phyloP scores from a whole-genome alignment of 140 eudicot genomes.

The Flaveria floridana region DNA sequence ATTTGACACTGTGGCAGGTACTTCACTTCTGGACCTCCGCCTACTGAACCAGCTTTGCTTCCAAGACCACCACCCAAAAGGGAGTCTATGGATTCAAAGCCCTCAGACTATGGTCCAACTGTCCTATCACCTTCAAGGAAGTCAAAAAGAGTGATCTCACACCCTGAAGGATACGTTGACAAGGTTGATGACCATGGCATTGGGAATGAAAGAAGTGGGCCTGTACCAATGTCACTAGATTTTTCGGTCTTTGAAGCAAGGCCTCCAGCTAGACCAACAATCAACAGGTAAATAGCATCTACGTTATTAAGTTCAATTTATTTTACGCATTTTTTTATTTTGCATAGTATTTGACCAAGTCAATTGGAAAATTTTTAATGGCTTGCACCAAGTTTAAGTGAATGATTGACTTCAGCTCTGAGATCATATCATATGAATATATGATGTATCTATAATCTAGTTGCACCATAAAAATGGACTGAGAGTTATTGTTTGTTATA shows the following conservation, averaged over 20 bases:
- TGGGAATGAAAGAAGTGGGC: slow-evolving; percentile 69
- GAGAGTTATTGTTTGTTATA: slow-evolving; percentile 2
- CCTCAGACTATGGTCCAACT: slow-evolving; percentile 53
- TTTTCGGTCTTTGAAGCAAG: slow-evolving; percentile 69
- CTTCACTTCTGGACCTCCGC: slow-evolving; percentile 78
- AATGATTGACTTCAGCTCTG: background rate
- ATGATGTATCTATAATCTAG: background rate
- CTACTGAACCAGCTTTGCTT: slow-evolving; percentile 83
- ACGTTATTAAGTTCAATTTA: background rate
- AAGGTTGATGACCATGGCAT: slow-evolving; percentile 59
- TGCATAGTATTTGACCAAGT: background rate
- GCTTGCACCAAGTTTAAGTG: background rate
- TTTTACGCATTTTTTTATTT: background rate
- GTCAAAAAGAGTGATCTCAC: slow-evolving; percentile 74
- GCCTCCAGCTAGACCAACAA: slow-evolving; percentile 90
- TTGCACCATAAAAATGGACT: background rate
- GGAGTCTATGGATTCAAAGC: slow-evolving; percentile 54
- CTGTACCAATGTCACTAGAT: slow-evolving; percentile 82
- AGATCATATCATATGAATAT: background rate
- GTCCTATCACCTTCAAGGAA: slow-evolving; percentile 94
- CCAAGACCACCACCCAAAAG: slow-evolving; percentile 87
- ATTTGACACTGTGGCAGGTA: slow-evolving; percentile 46
- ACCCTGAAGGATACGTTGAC: slow-evolving; percentile 68
- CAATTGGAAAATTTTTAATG: background rate
- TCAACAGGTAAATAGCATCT: slow-evolving; percentile 64